A percentile compares a stretch with the other conserved stretches of the same genome.
Evolutionary conservation across 345 rosid species (phyloP).

Genomic region (Populus alba): DNA sequence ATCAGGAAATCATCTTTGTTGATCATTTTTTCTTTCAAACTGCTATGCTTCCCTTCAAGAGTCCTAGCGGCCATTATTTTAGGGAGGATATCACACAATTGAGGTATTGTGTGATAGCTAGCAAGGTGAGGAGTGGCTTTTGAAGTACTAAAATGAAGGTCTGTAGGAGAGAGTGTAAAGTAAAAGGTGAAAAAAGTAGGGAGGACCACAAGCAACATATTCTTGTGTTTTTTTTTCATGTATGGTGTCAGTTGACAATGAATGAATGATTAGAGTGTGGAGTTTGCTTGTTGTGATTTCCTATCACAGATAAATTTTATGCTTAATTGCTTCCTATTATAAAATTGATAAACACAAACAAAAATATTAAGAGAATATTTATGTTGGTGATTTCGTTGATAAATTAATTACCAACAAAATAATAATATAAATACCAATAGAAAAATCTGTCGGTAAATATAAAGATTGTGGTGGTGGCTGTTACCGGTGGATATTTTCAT

Average conservation of each 20-base stretch:
- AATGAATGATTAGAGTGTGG: constrained; percentile 11
- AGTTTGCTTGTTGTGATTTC: constrained; percentile 11
- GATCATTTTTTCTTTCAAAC: constrained; percentile 28
- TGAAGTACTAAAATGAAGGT: constrained; percentile 9
- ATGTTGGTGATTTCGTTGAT: too few relatives aligned
- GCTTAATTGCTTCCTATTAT: background rate
- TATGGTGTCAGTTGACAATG: background rate
- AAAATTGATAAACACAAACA: too few relatives aligned
- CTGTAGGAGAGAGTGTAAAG: background rate
- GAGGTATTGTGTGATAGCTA: background rate
- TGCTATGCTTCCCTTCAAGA: constrained; percentile 32
- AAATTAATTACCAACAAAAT: too few relatives aligned
- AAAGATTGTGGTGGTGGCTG: background rate
- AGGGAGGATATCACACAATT: background rate
- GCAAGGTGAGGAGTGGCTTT: constrained; percentile 12
- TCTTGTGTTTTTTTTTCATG: constrained; percentile 6
- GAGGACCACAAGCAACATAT: constrained; percentile 39
- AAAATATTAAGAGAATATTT: too few relatives aligned
- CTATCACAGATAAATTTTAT: background rate
- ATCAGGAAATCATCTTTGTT: constrained; percentile 27
- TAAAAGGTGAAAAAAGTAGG: constrained; percentile 6
- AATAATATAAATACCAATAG: too few relatives aligned
- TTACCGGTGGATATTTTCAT: background rate
- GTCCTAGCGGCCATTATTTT: constrained; percentile 35
- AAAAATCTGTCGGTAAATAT: too few relatives aligned